Percentiles rank a stretch among this genome's conserved stretches.
Conservation (phyloP, 495 filamentous ascomycete species). For the Pseudoneurospora amorphoporcata region DNA sequence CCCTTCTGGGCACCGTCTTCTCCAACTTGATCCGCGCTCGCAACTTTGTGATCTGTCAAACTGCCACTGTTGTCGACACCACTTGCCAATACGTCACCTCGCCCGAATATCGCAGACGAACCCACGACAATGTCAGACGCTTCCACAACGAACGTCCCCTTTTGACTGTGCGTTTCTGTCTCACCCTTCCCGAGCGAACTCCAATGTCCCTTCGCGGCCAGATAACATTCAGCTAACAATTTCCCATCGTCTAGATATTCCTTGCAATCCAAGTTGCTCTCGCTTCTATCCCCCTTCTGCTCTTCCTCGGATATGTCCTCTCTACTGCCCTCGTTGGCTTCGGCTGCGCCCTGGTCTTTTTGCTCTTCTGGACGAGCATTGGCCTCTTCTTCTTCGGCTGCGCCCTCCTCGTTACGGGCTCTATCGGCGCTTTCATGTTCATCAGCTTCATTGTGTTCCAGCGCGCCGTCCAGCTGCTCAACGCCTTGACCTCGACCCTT, state of each 20-base stretch:
- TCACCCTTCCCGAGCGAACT: neutral
- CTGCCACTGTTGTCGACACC: neutral
- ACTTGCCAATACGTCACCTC: neutral
- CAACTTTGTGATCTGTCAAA: neutral
- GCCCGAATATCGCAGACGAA: neutral
- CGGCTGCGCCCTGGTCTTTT: constrained; percentile 47
- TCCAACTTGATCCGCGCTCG: neutral
- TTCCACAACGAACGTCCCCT: neutral
- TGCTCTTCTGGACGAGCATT: constrained; percentile 49
- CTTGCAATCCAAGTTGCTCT: neutral
- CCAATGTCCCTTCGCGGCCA: neutral
- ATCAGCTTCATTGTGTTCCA: neutral
- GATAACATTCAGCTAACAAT: neutral
- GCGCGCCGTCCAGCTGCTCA: neutral
- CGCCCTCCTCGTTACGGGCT: constrained; percentile 47
- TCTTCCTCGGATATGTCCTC: constrained; percentile 51
- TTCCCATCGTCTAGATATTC: neutral
- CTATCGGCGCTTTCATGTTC: constrained; percentile 44
- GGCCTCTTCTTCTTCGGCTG: constrained; percentile 55
- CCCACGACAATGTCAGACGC: neutral
- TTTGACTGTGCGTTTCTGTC: neutral
- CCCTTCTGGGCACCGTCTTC: neutral
- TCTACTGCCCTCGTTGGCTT: constrained; percentile 45
- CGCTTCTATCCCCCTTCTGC: constrained; percentile 39
- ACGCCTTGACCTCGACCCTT: neutral